phyloP scores from a whole-genome alignment of 306 rosid genomes.

The Castanea crenata region DNA sequence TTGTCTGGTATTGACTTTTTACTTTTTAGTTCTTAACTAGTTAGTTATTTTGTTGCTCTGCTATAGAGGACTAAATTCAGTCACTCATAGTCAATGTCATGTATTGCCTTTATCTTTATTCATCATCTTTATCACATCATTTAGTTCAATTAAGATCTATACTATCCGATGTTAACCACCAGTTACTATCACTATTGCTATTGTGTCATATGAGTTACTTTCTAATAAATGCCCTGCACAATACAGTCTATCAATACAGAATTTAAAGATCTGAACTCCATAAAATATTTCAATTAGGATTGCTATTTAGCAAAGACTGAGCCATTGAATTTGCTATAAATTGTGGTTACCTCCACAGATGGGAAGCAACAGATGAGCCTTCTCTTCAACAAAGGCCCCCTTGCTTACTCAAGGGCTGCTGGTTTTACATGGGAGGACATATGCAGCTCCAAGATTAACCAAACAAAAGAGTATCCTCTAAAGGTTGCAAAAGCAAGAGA shows the following conservation, averaged over 20 bases:
- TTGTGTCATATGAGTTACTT: neutral
- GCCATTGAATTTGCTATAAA: conserved; percentile 14
- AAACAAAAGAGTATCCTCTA: conserved; percentile 51
- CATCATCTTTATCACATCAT: neutral
- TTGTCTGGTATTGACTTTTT: neutral
- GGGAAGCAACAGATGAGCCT: conserved; percentile 49
- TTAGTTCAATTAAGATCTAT: neutral
- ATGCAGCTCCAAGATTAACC: conserved; percentile 38
- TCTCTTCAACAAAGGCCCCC: conserved; percentile 32
- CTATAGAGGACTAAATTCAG: too few species aligned
- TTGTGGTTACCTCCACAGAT: conserved; percentile 33
- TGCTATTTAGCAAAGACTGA: neutral
- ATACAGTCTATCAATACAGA: neutral
- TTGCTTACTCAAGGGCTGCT: conserved; percentile 37
- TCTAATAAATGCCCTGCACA: neutral
- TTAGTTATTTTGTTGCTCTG: neutral
- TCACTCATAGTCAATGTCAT: neutral
- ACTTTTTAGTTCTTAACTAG: neutral
- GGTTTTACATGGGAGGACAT: conserved; percentile 48
- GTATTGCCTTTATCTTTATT: neutral
- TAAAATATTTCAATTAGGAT: neutral
- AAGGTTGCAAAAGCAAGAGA: conserved; percentile 45
- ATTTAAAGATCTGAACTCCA: neutral
- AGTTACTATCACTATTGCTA: neutral
- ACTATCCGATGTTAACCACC: neutral